Base-by-base conservation (phyloP, 768 basidiomycete genomes). In the Leccinum barrowsii region DNA sequence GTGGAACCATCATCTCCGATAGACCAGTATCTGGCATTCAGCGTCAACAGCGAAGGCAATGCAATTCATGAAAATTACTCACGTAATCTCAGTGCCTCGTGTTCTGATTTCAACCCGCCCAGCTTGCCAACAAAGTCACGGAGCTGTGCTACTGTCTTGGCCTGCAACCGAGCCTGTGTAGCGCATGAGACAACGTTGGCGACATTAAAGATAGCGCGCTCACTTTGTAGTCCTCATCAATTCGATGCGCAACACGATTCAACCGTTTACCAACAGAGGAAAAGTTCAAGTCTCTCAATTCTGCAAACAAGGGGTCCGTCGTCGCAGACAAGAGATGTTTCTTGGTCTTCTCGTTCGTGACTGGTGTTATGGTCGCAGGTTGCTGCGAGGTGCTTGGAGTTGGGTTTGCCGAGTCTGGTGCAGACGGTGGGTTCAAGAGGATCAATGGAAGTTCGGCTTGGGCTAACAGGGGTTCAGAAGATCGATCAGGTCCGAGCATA, bases 101-200 rank as follows among this genome's bases (percentile, higher is more conserved):
- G 94, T 67, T 99, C 96, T 17, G 83, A 84, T 74, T 98, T 93
- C 61, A 98, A 76, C 2, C 94, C 93, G 19, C 94, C 92, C 2
- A 99, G 79, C 69, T 92, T 94, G 13, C 95, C 94, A 19, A 99
- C 97, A 74, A 99, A 98, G 68, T 94, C 92, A 57, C 89, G 84
- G 65, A 99, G 77, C 73, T 99, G 92, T 11, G 89, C 85, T 17
- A 95, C 89, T 12, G 93, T 95, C 74, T 94, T 92, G 17, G 94
- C 85, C 74, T 94, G 86, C 56, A 92, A 83, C 57, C 90, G 85
- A 48, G 88, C 86, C 90, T 92, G 67, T 12, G 21, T 48, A 46
- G 17, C 10, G 44, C 34, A 22, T 58, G 49, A 65, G 49, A 56
- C 28, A 40, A 42, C 24, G 52, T 47, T 59, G 50, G 28, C 15